Conservation (phyloP, 495 filamentous ascomycete genomes). For the Filosporella fistucella region DNA sequence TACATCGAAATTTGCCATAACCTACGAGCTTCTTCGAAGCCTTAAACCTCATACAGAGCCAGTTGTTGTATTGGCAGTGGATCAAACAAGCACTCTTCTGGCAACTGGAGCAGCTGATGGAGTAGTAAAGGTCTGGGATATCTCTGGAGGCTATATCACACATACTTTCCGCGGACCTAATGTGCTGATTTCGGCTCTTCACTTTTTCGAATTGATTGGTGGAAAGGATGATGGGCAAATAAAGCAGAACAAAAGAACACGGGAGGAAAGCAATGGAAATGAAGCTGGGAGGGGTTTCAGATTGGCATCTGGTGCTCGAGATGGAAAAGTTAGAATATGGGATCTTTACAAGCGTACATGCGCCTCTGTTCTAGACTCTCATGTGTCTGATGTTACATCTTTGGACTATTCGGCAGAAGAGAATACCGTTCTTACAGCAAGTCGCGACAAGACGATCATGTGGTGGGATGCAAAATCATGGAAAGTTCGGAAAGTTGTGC, state of each 20-base stretch:
- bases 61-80: conserved; percentile 76
- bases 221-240: conserved; percentile 30
- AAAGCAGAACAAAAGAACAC: conserved; percentile 21
- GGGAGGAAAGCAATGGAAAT: conserved; percentile 36
- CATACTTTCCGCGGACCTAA: conserved; percentile 93
- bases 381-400: conserved; percentile 85
- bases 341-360: conserved; percentile 80
- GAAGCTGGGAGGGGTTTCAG: conserved; percentile 54
- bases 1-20: conserved; percentile 45
- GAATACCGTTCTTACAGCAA: conserved; percentile 77
- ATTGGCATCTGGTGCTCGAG: conserved; percentile 86
- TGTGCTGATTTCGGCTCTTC: conserved; percentile 82
- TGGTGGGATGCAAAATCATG: conserved; percentile 83
- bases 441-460: conserved; percentile 90
- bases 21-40: conserved; percentile 66
- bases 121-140: conserved; percentile 94
- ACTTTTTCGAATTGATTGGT: conserved; percentile 76
- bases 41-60: conserved; percentile 89
- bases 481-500: conserved; percentile 78
- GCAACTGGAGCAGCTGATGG: conserved; percentile 92
- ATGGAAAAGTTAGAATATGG: conserved; percentile 88
- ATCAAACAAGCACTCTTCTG: conserved; percentile 81
- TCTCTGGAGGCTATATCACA: conserved; percentile 82
- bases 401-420: conserved; percentile 73
- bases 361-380: conserved; percentile 71